phyloP scores from a whole-genome alignment of 495 filamentous ascomycete genomes.

The Chaetomium tenue region DNA sequence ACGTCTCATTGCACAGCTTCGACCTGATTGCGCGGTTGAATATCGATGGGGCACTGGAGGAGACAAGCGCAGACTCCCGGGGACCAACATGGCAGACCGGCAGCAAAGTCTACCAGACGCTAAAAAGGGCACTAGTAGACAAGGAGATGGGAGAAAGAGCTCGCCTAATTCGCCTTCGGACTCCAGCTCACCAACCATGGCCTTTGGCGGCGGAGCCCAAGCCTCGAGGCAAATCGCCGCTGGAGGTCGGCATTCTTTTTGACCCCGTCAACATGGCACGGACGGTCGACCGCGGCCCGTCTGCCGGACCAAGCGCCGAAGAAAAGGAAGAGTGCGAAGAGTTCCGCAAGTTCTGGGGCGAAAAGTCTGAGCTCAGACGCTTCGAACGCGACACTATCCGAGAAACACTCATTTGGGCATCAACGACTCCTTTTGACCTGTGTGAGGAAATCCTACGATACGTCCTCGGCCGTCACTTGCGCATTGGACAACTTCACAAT shows the following conservation, averaged over 20 bases:
- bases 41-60: constrained; percentile 18
- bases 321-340: constrained; percentile 64
- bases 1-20: constrained; percentile 66
- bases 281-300: constrained; percentile 79
- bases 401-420: constrained; percentile 80
- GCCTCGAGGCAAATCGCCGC: constrained; percentile 23
- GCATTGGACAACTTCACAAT: constrained; percentile 45
- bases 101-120: constrained; percentile 57
- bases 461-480: constrained; percentile 62
- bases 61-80: constrained; percentile 32
- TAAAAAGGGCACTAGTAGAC: constrained; percentile 60
- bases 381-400: constrained; percentile 72
- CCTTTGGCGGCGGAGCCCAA: constrained; percentile 32
- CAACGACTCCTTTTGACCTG: constrained; percentile 57
- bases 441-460: constrained; percentile 77
- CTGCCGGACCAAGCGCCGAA: constrained; percentile 57
- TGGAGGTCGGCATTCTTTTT: constrained; percentile 68
- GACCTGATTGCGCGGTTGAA: constrained; percentile 56
- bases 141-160: constrained; percentile 61
- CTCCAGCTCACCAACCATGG: constrained; percentile 45
- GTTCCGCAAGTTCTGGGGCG: constrained; percentile 75
- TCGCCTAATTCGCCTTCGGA: constrained; percentile 58
- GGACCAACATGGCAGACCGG: constrained; percentile 40
- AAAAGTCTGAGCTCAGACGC: constrained; percentile 68
- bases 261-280: constrained; percentile 68